A percentile compares a stretch with the other conserved stretches of the same genome.
These are phyloP conservation scores for Alternaria tenuissima DNA, from an alignment of 2,329 filamentous ascomycete species.

Conservation along the genomic window DNA sequence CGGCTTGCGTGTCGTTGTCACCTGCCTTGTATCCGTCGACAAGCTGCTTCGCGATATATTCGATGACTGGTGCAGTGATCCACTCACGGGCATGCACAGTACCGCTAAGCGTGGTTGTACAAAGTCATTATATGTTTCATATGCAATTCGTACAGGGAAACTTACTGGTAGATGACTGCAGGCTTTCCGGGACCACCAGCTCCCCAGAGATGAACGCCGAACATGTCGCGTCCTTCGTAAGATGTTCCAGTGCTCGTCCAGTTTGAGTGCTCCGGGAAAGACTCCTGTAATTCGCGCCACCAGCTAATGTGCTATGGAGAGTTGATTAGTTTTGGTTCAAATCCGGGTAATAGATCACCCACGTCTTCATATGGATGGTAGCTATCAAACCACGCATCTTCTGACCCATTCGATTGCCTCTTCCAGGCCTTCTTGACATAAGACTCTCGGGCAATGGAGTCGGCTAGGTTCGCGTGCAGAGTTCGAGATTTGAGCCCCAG, in stretches of 20 bases:
- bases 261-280: slow-evolving; percentile 39
- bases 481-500: slow-evolving; percentile 46
- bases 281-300: slow-evolving; percentile 36
- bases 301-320: slow-evolving; percentile 21
- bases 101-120: slow-evolving; percentile 7
- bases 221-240: slow-evolving; percentile 42
- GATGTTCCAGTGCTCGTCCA: slow-evolving; percentile 41
- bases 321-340: neutral
- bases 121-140: neutral
- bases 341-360: neutral
- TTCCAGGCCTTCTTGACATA: slow-evolving; percentile 52
- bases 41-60: slow-evolving; percentile 41
- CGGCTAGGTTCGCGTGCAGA: slow-evolving; percentile 56
- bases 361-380: slow-evolving; percentile 45
- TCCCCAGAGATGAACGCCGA: slow-evolving; percentile 45
- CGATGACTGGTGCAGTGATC: slow-evolving; percentile 50
- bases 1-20: slow-evolving; percentile 42
- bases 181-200: slow-evolving; percentile 43
- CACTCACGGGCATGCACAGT: slow-evolving; percentile 47
- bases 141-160: neutral
- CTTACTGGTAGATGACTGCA: slow-evolving; percentile 39
- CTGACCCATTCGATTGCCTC: slow-evolving; percentile 27
- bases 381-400: slow-evolving; percentile 41
- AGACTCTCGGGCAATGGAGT: slow-evolving; percentile 54
- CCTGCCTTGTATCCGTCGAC: slow-evolving; percentile 38